Evolutionary conservation across 306 rosid genomes (phyloP), one percentile per base, ranked within the genome.

Genomic region (Purshia tridentata): DNA sequence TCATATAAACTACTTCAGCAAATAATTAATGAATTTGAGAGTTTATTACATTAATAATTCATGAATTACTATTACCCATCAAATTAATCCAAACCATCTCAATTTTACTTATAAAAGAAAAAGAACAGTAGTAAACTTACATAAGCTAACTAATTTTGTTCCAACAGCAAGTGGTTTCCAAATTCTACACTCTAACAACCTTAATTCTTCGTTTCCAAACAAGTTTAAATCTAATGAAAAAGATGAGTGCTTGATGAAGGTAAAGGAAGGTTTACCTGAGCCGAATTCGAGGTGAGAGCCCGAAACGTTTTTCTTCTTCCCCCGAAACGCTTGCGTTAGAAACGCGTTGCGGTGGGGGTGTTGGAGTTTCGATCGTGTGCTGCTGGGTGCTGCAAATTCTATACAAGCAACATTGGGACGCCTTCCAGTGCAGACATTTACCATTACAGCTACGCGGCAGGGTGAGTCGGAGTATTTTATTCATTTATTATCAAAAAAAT

Each of bases 361-460:
- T 42, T 42, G 53, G 51, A 13, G n/a, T n/a, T 53, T 53, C 23
- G 44, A 47, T 22, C 54, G 70, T 9, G 50, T 14, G 37, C 2
- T 18, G 10, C 0, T 12, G 64, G 8, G 18, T 23, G 64, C 18
- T 58, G 42, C 65, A 29, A 13, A 15, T 6, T 60, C 65, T 60
- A 37, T 29, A 29, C 2, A 1, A 60, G 65, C 45, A 60, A 60
- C 46, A 35, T 5, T 3, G 6, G 47, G 6, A 6, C 4, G 61
- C 15, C 40, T 19, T 22, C 20, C 61, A 56, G 39, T 23, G 6
- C 3, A 10, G 35, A 29, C 35, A 5, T 53, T 18, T 53, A 53
- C 23, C 58, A 23, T 53, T 53, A 53, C 58, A 53, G 58, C 58
- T n/a, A 53, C 58, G 58, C 58, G n/a, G 58, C 58, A 18, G 1